These are phyloP conservation scores for Alternaria incomplexa DNA, from an alignment of 2,329 filamentous ascomycete species.

Conservation along the genomic window DNA sequence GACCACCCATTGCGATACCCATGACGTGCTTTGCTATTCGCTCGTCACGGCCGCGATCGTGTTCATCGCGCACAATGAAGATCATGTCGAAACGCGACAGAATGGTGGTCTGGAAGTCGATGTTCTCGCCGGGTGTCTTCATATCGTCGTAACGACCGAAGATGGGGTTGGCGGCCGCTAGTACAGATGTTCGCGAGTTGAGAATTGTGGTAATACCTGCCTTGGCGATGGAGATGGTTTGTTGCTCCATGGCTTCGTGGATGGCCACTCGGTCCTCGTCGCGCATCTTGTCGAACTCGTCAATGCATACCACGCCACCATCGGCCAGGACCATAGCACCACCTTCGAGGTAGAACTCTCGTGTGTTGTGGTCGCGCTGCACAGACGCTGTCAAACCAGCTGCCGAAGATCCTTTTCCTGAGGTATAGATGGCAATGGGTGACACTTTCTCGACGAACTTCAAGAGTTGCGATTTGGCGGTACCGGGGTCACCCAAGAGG, in stretches of 20 bases:
- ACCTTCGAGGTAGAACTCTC: constrained; percentile 97
- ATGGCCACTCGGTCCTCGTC: constrained; percentile 98
- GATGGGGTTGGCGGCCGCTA: constrained; percentile 95
- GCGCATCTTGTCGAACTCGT: constrained; percentile 99
- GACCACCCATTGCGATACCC: constrained; percentile 92
- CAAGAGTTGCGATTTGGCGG: constrained; percentile 93
- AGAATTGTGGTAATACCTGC: constrained; percentile 98
- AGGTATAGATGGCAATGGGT: constrained; percentile 97
- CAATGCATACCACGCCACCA: constrained; percentile 95
- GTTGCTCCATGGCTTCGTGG: constrained; percentile 99
- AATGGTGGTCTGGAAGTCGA: constrained; percentile 99
- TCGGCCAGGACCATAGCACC: constrained; percentile 98
- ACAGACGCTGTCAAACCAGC: constrained; percentile 97
- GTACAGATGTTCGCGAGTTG: constrained; percentile 91
- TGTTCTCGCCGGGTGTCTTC: constrained; percentile 97
- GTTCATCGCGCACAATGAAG: constrained; percentile 96
- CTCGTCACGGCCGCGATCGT: constrained; percentile 88
- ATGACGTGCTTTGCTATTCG: constrained; percentile 96
- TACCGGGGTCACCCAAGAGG: constrained; percentile 95
- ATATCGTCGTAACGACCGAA: constrained; percentile 98
- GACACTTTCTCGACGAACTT: constrained; percentile 98
- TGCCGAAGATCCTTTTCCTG: constrained; percentile 95
- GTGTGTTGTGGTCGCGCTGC: constrained; percentile 86
- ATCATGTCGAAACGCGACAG: constrained; percentile 99
- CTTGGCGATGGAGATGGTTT: constrained; percentile 98